A percentile compares a stretch with the other conserved stretches of the same genome.
phyloP scores from a whole-genome alignment of 2,329 filamentous ascomycete species.

The Trichoderma sp. region DNA sequence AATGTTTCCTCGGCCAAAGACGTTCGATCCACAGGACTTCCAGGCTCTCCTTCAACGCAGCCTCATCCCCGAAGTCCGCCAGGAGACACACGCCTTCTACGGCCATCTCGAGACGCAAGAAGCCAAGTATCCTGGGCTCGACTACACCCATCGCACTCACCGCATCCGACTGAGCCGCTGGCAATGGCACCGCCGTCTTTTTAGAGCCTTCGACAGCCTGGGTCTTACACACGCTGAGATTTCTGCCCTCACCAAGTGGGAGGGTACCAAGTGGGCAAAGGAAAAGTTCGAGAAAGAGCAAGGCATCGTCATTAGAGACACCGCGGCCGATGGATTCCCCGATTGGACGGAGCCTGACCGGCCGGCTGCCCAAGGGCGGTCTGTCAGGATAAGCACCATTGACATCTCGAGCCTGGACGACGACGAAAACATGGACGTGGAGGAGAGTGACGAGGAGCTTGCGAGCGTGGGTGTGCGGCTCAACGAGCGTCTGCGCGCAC shows the following conservation, averaged over 20 bases:
- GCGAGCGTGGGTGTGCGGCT: conserved; percentile 59
- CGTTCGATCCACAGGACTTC: conserved; percentile 69
- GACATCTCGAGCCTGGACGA: conserved; percentile 20
- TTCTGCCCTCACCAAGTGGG: conserved; percentile 71
- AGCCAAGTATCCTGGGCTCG: conserved; percentile 76
- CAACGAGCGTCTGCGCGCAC: conserved; percentile 63
- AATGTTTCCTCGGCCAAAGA: conserved; percentile 67
- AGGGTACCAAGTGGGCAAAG: conserved; percentile 79
- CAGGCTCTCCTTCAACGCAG: conserved; percentile 65
- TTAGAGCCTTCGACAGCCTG: conserved; percentile 70
- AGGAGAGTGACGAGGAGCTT: conserved; percentile 52
- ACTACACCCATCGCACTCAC: conserved; percentile 72
- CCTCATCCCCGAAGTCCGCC: conserved; percentile 73
- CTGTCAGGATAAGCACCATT: conserved; percentile 15
- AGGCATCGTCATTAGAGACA: conserved; percentile 66
- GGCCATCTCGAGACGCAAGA: conserved; percentile 76
- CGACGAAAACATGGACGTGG: conserved; percentile 41
- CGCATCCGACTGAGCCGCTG: conserved; percentile 75
- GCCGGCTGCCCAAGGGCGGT: conserved; percentile 20
- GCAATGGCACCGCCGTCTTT: conserved; percentile 72
- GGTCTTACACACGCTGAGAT: conserved; percentile 69
- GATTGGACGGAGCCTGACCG: conserved; percentile 46
- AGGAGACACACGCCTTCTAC: conserved; percentile 76
- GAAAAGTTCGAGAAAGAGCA: conserved; percentile 77
- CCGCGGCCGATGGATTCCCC: conserved; percentile 65